A percentile compares a stretch with the other conserved stretches of the same genome.
phyloP scores from a whole-genome alignment of 1,284 basidiomycete species.

The Heliocybe sulcata region DNA sequence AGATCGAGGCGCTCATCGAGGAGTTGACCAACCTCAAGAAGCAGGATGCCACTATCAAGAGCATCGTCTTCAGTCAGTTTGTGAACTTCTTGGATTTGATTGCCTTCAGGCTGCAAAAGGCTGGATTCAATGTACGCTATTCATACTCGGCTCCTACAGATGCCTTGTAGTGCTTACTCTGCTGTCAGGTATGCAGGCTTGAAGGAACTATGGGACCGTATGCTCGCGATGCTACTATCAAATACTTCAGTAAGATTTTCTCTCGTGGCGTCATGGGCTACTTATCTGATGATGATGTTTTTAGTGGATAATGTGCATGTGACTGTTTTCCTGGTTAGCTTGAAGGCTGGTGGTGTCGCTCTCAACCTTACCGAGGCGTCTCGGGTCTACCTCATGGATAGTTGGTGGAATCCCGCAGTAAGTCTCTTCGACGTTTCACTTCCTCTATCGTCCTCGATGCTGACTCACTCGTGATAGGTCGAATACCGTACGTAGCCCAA shows the following conservation, averaged over 20 bases:
- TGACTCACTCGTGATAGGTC: slow-evolving; percentile 28
- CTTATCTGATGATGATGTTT: slow-evolving; percentile 6
- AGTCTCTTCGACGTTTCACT: background rate
- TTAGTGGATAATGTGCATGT: slow-evolving; percentile 89
- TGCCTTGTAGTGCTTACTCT: slow-evolving; percentile 3
- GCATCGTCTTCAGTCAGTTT: slow-evolving; percentile 94
- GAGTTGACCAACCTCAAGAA: slow-evolving; percentile 81
- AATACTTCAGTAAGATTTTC: slow-evolving; percentile 74
- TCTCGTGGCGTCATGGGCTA: background rate
- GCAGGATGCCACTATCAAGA: slow-evolving; percentile 92
- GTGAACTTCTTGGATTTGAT: slow-evolving; percentile 90
- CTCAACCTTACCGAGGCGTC: slow-evolving; percentile 91
- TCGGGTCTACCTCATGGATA: slow-evolving; percentile 88
- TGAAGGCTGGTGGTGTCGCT: slow-evolving; percentile 97
- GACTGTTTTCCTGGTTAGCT: slow-evolving; percentile 91
- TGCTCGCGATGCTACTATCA: slow-evolving; percentile 91
- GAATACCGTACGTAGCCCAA: slow-evolving; percentile 55
- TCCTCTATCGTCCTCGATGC: background rate
- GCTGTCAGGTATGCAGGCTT: slow-evolving; percentile 76
- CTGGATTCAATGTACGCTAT: slow-evolving; percentile 68
- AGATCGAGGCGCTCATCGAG: slow-evolving; percentile 96
- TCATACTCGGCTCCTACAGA: background rate
- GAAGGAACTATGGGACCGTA: slow-evolving; percentile 98
- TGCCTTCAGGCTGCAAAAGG: slow-evolving; percentile 86
- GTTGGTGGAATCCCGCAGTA: slow-evolving; percentile 89